A percentile compares a stretch with the other conserved stretches of the same genome.
These are phyloP conservation scores for Lachnellula hyalina DNA, from an alignment of 2,329 filamentous ascomycete species.

Conservation along the genomic window DNA sequence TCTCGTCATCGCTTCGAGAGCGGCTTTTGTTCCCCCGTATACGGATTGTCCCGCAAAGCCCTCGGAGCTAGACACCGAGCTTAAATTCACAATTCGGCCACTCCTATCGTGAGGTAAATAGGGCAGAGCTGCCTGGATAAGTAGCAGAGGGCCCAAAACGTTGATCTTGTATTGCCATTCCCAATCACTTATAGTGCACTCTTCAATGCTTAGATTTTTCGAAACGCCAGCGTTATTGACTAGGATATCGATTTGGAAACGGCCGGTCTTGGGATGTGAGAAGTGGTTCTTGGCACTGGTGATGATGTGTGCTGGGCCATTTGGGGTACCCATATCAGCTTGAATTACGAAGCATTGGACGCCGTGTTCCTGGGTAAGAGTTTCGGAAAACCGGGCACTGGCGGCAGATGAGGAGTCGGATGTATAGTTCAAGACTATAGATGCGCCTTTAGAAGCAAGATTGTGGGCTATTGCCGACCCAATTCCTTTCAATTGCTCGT, in stretches of 20 bases:
- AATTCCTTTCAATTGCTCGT: conserved; percentile 53
- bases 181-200: conserved; percentile 62
- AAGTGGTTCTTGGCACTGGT: conserved; percentile 54
- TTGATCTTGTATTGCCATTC: conserved; percentile 71
- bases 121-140: conserved; percentile 67
- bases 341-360: conserved; percentile 59
- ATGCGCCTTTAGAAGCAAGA: conserved; percentile 63
- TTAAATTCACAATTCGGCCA: conserved; percentile 59
- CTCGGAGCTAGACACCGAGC: conserved; percentile 50
- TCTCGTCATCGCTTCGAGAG: conserved; percentile 63
- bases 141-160: conserved; percentile 72
- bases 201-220: conserved; percentile 58
- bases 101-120: conserved; percentile 65
- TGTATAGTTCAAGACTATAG: conserved; percentile 61
- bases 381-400: conserved; percentile 48
- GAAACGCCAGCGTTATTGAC: conserved; percentile 80
- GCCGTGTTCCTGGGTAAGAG: conserved; percentile 51
- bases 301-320: conserved; percentile 56
- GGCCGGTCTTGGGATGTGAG: conserved; percentile 37
- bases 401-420: conserved; percentile 51
- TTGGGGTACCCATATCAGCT: conserved; percentile 63
- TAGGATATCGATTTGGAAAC: conserved; percentile 72
- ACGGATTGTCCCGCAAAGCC: conserved; percentile 55
- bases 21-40: conserved; percentile 63
- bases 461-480: conserved; percentile 59